Conservation (phyloP, 805 yeast species). For the Torulaspora indica region DNA sequence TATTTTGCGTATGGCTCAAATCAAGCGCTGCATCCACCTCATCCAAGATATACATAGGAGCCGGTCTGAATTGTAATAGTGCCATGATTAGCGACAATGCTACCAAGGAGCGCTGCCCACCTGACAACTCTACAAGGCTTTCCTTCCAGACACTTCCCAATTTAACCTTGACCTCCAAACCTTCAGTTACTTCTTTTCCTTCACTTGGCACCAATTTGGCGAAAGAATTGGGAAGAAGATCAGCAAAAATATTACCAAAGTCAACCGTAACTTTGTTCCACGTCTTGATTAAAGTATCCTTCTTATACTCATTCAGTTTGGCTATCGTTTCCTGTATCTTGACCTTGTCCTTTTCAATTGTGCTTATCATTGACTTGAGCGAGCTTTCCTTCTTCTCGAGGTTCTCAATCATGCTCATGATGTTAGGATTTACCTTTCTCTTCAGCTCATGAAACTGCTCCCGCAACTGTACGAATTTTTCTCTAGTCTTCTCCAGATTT, state of each 20-base stretch:
- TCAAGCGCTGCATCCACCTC: constrained; percentile 99
- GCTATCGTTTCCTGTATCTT: constrained; percentile 85
- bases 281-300: constrained; percentile 74
- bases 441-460: constrained; percentile 65
- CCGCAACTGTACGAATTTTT: constrained; percentile 50
- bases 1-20: constrained; percentile 93
- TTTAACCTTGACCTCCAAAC: constrained; percentile 84
- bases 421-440: constrained; percentile 76
- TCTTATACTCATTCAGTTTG: constrained; percentile 78
- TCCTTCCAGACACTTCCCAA: constrained; percentile 95
- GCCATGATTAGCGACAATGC: constrained; percentile 92
- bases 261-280: constrained; percentile 84
- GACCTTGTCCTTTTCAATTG: constrained; percentile 81
- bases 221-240: constrained; percentile 80
- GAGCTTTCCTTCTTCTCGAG: constrained; percentile 83
- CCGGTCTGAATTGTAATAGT: constrained; percentile 88
- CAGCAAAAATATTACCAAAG: constrained; percentile 86
- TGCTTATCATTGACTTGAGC: constrained; percentile 71
- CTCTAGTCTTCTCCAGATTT: constrained; percentile 58
- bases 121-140: constrained; percentile 88
- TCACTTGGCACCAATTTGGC: constrained; percentile 84
- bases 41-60: constrained; percentile 96
- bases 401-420: constrained; percentile 86
- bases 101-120: constrained; percentile 93
- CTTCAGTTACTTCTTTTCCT: constrained; percentile 78